Conservation (phyloP, 495 filamentous ascomycete genomes). For the Penicillium pancosmium region DNA sequence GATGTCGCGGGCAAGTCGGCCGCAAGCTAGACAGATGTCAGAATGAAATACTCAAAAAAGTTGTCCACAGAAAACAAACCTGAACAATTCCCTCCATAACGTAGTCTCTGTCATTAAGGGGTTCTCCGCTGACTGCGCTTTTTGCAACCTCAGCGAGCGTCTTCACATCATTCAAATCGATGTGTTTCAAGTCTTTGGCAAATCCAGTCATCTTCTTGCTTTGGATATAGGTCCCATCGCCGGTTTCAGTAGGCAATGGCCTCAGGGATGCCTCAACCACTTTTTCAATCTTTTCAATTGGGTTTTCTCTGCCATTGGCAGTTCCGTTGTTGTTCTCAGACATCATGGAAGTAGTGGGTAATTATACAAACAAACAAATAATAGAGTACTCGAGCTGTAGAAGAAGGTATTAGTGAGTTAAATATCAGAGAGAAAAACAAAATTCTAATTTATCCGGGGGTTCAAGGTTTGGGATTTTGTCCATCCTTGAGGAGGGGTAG, state of each 20-base stretch:
- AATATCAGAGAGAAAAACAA: not conserved
- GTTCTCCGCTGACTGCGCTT: constrained; percentile 77
- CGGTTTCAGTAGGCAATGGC: constrained; percentile 65
- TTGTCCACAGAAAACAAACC: constrained; percentile 23
- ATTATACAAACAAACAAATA: constrained; percentile 1
- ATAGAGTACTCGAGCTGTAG: not conserved
- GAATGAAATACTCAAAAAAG: not conserved
- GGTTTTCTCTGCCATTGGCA: constrained; percentile 29
- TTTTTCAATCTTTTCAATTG: constrained; percentile 56
- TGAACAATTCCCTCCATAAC: constrained; percentile 59
- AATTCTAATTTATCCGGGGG: not conserved
- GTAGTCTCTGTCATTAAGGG: constrained; percentile 79
- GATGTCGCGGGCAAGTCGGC: constrained; percentile 56
- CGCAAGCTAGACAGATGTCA: constrained; percentile 33
- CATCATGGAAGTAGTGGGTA: constrained; percentile 23
- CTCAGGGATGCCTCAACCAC: constrained; percentile 59
- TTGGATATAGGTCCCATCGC: constrained; percentile 58
- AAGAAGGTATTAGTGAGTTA: not conserved
- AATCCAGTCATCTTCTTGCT: constrained; percentile 35
- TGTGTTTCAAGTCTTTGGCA: constrained; percentile 41
- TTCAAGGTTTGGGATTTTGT: not conserved
- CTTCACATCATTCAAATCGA: constrained; percentile 45
- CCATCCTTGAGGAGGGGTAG: not conserved
- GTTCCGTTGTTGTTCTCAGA: constrained; percentile 18
- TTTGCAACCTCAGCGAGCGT: constrained; percentile 52